Conservation (phyloP, 2,329 filamentous ascomycete species). For the Aspergillus sp. region DNA sequence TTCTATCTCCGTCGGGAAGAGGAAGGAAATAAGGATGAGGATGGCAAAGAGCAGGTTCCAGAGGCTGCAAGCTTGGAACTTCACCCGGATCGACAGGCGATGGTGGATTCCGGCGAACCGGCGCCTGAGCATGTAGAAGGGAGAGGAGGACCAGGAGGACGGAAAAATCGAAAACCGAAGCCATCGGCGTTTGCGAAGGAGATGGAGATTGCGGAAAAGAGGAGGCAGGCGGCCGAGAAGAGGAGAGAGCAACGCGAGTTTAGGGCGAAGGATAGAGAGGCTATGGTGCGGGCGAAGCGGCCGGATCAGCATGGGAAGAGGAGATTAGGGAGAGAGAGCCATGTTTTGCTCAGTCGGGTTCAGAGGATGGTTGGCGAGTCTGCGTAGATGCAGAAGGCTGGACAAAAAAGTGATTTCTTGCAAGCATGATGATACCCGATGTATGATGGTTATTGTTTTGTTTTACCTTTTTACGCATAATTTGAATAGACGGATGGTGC, state of each 20-base stretch:
- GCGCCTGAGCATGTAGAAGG: slow-evolving; percentile 20
- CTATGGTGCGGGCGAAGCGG: slow-evolving; percentile 61
- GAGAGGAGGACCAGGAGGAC: slow-evolving; percentile 26
- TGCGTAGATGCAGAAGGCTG: slow-evolving; percentile 12
- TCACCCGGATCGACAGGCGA: slow-evolving; percentile 61
- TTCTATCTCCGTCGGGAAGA: slow-evolving; percentile 33
- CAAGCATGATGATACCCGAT: slow-evolving; percentile 17
- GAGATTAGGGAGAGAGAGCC: slow-evolving; percentile 79
- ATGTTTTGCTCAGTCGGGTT: slow-evolving; percentile 73
- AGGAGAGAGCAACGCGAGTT: slow-evolving; percentile 65
- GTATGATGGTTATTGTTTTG: slow-evolving; percentile 9
- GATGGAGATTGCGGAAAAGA: slow-evolving; percentile 65
- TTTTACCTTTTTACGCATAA: background rate
- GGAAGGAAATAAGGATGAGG: slow-evolving; percentile 10
- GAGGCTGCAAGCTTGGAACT: slow-evolving; percentile 50
- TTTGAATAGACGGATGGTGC: background rate
- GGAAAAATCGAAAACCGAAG: slow-evolving; percentile 41
- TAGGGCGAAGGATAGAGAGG: slow-evolving; percentile 69
- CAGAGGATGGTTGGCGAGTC: slow-evolving; percentile 63
- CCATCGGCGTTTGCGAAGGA: slow-evolving; percentile 63
- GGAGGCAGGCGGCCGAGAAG: slow-evolving; percentile 59
- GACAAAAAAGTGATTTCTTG: slow-evolving; percentile 16
- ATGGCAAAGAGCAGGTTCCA: slow-evolving; percentile 9
- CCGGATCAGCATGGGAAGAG: slow-evolving; percentile 69
- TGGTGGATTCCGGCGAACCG: slow-evolving; percentile 50